A percentile compares a stretch with the other conserved stretches of the same genome.
Conservation (phyloP, 768 basidiomycete genomes). For the Hygrophoropsis aurantiaca region DNA sequence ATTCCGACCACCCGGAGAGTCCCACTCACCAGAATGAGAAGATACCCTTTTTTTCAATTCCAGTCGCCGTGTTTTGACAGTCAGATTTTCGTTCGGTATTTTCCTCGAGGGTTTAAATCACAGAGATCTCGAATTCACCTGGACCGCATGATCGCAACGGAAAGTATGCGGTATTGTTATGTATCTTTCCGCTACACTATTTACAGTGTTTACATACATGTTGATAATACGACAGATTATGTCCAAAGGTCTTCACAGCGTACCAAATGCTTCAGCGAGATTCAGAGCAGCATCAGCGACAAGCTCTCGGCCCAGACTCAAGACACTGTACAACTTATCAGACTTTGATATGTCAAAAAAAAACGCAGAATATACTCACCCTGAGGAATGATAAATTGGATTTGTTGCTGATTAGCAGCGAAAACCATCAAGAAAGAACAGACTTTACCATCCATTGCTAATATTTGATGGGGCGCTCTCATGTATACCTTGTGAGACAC, state of each 20-base stretch:
- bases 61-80: too few species aligned
- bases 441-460: slow-evolving; percentile 77
- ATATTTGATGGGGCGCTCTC: slow-evolving; percentile 68
- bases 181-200: too few species aligned
- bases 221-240: neutral
- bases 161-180: too few species aligned
- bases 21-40: too few species aligned
- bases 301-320: slow-evolving; percentile 37
- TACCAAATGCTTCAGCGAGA: slow-evolving; percentile 32
- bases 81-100: too few species aligned
- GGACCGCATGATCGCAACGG: too few species aligned
- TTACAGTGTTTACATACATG: too few species aligned
- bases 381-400: slow-evolving; percentile 9
- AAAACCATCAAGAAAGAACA: slow-evolving; percentile 1
- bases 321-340: slow-evolving; percentile 30
- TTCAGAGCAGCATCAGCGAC: slow-evolving; percentile 37
- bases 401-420: neutral
- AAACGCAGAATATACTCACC: slow-evolving; percentile 15
- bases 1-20: too few species aligned
- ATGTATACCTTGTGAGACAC: slow-evolving; percentile 59
- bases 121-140: too few species aligned
- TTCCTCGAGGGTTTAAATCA: too few species aligned
- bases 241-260: slow-evolving; percentile 2
- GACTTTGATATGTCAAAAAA: neutral
- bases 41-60: too few species aligned